Evolutionary conservation across 129 eudicot species (phyloP).

Genomic region (Glebionis coronaria): DNA sequence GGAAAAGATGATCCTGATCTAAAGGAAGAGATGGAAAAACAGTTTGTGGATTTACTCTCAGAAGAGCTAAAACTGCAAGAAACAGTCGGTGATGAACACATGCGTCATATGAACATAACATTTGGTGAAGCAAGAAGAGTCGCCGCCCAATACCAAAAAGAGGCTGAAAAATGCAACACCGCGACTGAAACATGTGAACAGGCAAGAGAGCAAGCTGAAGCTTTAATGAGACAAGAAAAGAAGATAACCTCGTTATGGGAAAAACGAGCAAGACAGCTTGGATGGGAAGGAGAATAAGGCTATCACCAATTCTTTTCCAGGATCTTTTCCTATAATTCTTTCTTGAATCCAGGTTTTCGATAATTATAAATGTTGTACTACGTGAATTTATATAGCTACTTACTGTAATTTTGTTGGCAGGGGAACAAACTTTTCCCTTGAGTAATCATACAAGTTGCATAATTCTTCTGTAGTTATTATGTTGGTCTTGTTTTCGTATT

Average conservation of each 20-base stretch:
- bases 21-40: conserved; percentile 86
- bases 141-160: conserved; percentile 70
- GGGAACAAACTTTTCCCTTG: conserved; percentile 17
- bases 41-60: conserved; percentile 70
- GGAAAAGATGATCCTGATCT: conserved; percentile 84
- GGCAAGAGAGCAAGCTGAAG: conserved; percentile 68
- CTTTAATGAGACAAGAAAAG: conserved; percentile 66
- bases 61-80: conserved; percentile 80
- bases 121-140: conserved; percentile 75
- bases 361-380: conserved; percentile 22
- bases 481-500: background rate
- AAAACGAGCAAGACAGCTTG: conserved; percentile 64
- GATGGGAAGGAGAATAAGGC: conserved; percentile 63
- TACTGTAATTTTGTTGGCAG: conserved; percentile 20
- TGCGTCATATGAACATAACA: conserved; percentile 69
- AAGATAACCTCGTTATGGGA: conserved; percentile 77
- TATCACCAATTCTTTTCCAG: background rate
- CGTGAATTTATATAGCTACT: conserved; percentile 28
- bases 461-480: background rate
- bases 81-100: conserved; percentile 56
- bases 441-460: conserved; percentile 20
- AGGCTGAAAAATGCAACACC: conserved; percentile 83
- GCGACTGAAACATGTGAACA: conserved; percentile 81
- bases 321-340: conserved; percentile 18
- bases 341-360: conserved; percentile 17